A percentile compares a stretch with the other conserved stretches of the same genome.
Evolutionary conservation across 139 green algal species (phyloP).

Genomic region (Closterium sp.): DNA sequence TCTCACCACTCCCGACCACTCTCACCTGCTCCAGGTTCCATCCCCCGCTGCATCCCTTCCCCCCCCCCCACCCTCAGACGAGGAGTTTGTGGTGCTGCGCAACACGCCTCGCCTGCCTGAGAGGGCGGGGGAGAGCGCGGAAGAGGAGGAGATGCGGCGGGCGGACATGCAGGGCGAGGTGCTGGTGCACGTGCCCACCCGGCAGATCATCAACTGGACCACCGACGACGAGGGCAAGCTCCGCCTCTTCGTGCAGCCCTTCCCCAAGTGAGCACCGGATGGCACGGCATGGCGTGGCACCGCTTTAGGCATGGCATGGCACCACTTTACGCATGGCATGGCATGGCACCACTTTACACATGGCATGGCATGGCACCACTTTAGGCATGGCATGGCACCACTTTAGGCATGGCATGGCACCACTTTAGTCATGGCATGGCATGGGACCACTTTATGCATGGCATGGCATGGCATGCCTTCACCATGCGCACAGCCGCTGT

Average conservation of each 20-base stretch:
- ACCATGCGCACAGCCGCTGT: too few relatives aligned
- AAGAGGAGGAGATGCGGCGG: background rate
- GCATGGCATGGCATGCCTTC: too few relatives aligned
- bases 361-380: background rate
- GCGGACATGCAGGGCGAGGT: slow-evolving; percentile 19
- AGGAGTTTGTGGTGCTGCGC: slow-evolving; percentile 41
- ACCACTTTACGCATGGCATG: background rate
- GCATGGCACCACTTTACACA: background rate
- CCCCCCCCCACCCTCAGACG: background rate
- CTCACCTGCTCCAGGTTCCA: too few relatives aligned
- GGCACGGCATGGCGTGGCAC: background rate
- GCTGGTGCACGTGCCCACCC: slow-evolving; percentile 34
- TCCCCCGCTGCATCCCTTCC: background rate
- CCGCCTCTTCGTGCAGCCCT: slow-evolving; percentile 33
- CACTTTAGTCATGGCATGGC: background rate
- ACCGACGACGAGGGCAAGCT: slow-evolving; percentile 16
- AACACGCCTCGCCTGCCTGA: background rate
- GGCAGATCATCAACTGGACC: slow-evolving; percentile 43
- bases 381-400: background rate
- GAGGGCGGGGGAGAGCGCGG: background rate
- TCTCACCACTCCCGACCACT: background rate
- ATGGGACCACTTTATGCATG: too few relatives aligned
- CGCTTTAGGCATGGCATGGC: background rate
- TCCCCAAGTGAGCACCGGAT: background rate
- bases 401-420: background rate